Conservation (phyloP, 345 rosid genomes). For the Pugionium cornutum region DNA sequence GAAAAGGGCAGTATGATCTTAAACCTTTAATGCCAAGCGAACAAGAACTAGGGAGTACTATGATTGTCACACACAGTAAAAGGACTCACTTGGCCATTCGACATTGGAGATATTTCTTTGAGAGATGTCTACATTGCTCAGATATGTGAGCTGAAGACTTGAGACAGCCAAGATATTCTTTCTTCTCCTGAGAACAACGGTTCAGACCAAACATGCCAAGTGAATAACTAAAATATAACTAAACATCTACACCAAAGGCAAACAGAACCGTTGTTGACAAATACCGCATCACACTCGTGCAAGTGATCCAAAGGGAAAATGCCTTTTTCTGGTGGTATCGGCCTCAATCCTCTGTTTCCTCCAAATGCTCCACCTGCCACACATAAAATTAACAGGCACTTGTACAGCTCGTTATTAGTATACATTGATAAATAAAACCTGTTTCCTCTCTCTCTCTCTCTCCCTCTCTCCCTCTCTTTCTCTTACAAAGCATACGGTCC, state of each 20-base stretch:
- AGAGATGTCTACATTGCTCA: conserved; percentile 69
- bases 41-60: background rate
- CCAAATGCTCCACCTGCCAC: conserved; percentile 91
- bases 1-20: background rate
- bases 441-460: background rate
- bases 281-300: conserved; percentile 83
- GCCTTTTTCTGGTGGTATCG: conserved; percentile 95
- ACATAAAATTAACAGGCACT: background rate
- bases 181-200: conserved; percentile 68
- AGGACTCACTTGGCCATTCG: conserved; percentile 86
- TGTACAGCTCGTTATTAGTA: background rate
- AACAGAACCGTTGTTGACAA: background rate
- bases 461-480: too few species aligned
- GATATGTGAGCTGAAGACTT: conserved; percentile 75
- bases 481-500: background rate
- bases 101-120: conserved; percentile 81
- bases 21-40: background rate
- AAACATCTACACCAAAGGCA: background rate
- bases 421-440: background rate
- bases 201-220: background rate
- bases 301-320: conserved; percentile 88
- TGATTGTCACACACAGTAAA: background rate
- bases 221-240: conserved; percentile 2
- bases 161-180: conserved; percentile 81
- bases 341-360: conserved; percentile 83